Evolutionary conservation across 768 basidiomycete genomes (phyloP), one percentile per base, ranked within the genome.

Genomic region (Neoboletus subvelutipes): DNA sequence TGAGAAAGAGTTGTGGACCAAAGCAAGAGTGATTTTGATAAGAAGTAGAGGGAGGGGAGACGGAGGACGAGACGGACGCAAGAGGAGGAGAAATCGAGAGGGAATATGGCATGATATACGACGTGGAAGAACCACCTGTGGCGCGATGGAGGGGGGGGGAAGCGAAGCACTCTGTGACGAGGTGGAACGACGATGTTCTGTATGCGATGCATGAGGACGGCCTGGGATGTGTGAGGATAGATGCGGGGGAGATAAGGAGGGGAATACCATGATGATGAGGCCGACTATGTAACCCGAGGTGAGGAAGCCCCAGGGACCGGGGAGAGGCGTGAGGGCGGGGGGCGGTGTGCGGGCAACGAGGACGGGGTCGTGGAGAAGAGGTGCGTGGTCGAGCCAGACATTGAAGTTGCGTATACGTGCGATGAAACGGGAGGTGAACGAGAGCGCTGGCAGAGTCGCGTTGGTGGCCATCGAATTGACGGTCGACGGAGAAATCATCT

Each of bases 181-280:
- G 86, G 81, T 13, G 90, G 90, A 0, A 88, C 83, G 45, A 90
- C 84, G 42, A 89, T 82, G 67, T 91, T 85, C 63, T 90, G 90
- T 56, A 92, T 87, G 29, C 90, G 81, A 62, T 91, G 87, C 56
- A 90, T 71, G 29, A 91, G 65, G 47, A 92, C 71, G 13, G 83
- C 86, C 88, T 90, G 62, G 17, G 50, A 5, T 5, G 33, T 1
- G 55, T 64, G 28, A 55, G 57, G 10, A 24, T 18, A 18, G 15
- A 40, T 15, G 29, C 12, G 47, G 42, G 4, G 10, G 33, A 18
- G 33, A 43, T 39, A 48, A 20, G 36, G 24, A 22, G 2, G 26
- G 10, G 37, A 1, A 77, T 65, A 88, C 88, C 83, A 89, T 83
- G 33, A 84, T 61, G 60, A 90, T 70, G 47, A 91, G 70, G 0